Evolutionary conservation across 805 yeast genomes (phyloP).

Genomic region (Ogataea neopini): DNA sequence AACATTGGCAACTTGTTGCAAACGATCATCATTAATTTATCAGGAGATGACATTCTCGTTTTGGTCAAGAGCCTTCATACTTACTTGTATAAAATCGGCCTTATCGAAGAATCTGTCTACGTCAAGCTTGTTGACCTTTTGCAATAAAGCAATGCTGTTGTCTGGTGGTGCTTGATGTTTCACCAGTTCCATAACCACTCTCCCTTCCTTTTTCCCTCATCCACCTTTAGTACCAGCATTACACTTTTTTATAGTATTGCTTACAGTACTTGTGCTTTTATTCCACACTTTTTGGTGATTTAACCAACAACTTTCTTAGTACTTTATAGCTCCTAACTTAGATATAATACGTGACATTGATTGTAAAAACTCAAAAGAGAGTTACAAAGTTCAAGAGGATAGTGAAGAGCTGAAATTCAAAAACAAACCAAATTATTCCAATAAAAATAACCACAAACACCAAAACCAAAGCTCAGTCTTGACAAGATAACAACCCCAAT

Average conservation of each 20-base stretch:
- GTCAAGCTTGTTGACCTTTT: slow-evolving; percentile 31
- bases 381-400: slow-evolving; percentile 1
- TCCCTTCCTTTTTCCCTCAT: not conserved
- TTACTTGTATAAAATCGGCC: slow-evolving; percentile 49
- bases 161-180: not conserved
- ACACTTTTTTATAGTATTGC: not conserved
- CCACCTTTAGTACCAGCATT: not conserved
- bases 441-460: not conserved
- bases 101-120: slow-evolving; percentile 38
- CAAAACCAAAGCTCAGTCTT: slow-evolving; percentile 11
- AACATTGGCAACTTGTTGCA: slow-evolving; percentile 78
- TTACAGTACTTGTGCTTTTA: not conserved
- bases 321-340: not conserved
- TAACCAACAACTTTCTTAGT: not conserved
- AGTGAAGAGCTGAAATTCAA: slow-evolving; percentile 6
- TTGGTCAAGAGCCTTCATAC: slow-evolving; percentile 59
- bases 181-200: not conserved
- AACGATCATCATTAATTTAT: slow-evolving; percentile 68
- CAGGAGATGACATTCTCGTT: slow-evolving; percentile 62
- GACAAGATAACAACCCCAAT: slow-evolving; percentile 7
- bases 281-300: not conserved
- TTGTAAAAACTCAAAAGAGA: not conserved
- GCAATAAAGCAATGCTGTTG: not conserved
- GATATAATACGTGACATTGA: slow-evolving; percentile 1
- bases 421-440: not conserved